Base-by-base conservation (phyloP, 371 early-diverging fungal genomes). In the Batrachochytrium dendrobatidis region DNA sequence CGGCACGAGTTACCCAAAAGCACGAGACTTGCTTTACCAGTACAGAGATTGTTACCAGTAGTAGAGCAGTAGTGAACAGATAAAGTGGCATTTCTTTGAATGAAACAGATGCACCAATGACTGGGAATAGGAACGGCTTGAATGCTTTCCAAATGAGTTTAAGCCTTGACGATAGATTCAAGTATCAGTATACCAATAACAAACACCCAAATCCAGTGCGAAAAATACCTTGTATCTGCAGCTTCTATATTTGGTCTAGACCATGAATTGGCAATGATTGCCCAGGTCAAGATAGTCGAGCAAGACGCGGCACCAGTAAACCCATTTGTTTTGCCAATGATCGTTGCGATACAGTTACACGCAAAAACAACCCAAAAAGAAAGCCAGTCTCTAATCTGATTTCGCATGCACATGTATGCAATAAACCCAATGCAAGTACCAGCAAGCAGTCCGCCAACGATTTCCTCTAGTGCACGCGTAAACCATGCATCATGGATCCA, bases 91-190 rank as follows among this genome's bases (percentile, higher is more conserved):
- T 57, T 33, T 67, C 63, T 15, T 39, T 44, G 8, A 73, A 51
- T 8, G 56, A 63, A 24, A 73, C 60, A 10, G 65, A 63, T 7
- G 73, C 55, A 18, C 73, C 73, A 44, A 73, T 73, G 15, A 73
- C 55, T n/a, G 70, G 68, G 49, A 73, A 73, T 10, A 73, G 65
- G 25, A 69, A 63, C 2, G 70, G 70, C 51, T 73, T 66, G 28
- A 66, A 58, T 18, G 61, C 25, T 10, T 56, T 63, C 73, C 73
- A 73, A 15, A 66, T 20, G 15, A 53, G 33, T 43, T 70, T 73
- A 5, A 73, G 57, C 43, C 72, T 72, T 32, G 18, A 6, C n/a
- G 32, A 10, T 30, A 8, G 12, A 29, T 20, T 15, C 15, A 39
- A 39, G 15, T 15, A 15, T 20, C 15, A 20, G 20, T 39, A 20